A percentile compares a stretch with the other conserved stretches of the same genome.
phyloP scores from a whole-genome alignment of 192 early-diverging fungal genomes.

The Rhizophagus prolifer region DNA sequence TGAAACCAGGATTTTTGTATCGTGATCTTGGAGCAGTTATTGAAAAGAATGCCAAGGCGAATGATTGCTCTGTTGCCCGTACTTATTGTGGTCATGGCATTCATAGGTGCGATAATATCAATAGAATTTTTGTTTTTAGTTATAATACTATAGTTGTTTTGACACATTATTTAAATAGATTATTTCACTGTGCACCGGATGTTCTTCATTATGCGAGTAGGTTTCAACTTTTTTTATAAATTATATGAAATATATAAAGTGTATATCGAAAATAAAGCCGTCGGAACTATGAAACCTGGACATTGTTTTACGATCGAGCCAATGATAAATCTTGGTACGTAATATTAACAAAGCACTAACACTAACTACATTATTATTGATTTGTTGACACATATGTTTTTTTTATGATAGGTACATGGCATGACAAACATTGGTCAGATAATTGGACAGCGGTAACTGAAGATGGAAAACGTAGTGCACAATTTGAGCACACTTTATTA shows the following conservation, averaged over 20 bases:
- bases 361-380: neutral
- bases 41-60: slow-evolving; percentile 77
- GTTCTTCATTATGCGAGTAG: slow-evolving; percentile 89
- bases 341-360: neutral
- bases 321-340: slow-evolving; percentile 93
- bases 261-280: slow-evolving; percentile 78
- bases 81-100: slow-evolving; percentile 95
- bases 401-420: slow-evolving; percentile 37
- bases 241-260: neutral
- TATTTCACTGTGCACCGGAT: slow-evolving; percentile 90
- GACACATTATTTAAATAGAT: slow-evolving; percentile 37
- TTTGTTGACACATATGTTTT: neutral
- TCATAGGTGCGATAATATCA: slow-evolving; percentile 19
- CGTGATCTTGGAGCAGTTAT: slow-evolving; percentile 91
- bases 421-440: slow-evolving; percentile 73
- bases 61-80: slow-evolving; percentile 90
- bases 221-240: slow-evolving; percentile 13
- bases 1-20: slow-evolving; percentile 89
- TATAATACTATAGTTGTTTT: neutral
- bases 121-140: neutral
- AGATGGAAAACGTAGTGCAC: slow-evolving; percentile 94
- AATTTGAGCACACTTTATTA: slow-evolving; percentile 95
- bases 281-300: slow-evolving; percentile 93
- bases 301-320: slow-evolving; percentile 98
- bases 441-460: slow-evolving; percentile 87